These are phyloP conservation scores for Fusarium palustre DNA, from an alignment of 2,329 filamentous ascomycete species.

Conservation along the genomic window DNA sequence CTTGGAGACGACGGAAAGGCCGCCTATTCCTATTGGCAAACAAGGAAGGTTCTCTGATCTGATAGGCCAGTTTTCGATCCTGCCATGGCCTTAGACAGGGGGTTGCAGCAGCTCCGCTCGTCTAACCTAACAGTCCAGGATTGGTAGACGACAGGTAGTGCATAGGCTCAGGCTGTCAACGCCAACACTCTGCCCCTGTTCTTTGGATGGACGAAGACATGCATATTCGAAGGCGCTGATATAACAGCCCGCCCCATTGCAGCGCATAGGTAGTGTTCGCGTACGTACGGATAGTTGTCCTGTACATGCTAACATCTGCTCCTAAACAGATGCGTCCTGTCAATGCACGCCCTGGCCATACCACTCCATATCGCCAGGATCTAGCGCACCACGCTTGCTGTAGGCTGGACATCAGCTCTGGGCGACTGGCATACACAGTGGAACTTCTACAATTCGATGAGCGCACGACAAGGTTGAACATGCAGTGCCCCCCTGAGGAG, in stretches of 20 bases:
- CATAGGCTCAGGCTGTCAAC: not conserved
- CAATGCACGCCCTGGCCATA: constrained; percentile 5
- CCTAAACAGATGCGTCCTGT: not conserved
- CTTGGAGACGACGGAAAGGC: not conserved
- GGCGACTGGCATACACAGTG: constrained; percentile 20
- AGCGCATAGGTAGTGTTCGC: not conserved
- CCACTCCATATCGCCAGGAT: constrained; percentile 11
- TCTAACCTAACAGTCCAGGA: not conserved
- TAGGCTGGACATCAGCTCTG: constrained; percentile 15
- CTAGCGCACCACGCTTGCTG: constrained; percentile 21
- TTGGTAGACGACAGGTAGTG: not conserved
- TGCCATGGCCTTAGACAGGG: constrained; percentile 11
- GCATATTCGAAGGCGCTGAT: not conserved
- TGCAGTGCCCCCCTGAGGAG: not conserved
- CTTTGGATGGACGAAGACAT: not conserved
- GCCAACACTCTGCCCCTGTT: constrained; percentile 18
- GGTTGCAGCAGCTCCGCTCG: constrained; percentile 7
- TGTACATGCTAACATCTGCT: not conserved
- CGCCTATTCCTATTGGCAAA: not conserved
- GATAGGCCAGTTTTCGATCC: constrained; percentile 17
- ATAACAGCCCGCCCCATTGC: not conserved
- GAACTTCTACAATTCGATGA: constrained; percentile 7
- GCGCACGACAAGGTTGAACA: constrained; percentile 6
- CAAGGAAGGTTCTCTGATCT: not conserved
- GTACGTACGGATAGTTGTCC: not conserved